A percentile compares a stretch with the other conserved stretches of the same genome.
Conservation (phyloP, 2,329 filamentous ascomycete genomes). For the Paraconiothyrium brasiliense region DNA sequence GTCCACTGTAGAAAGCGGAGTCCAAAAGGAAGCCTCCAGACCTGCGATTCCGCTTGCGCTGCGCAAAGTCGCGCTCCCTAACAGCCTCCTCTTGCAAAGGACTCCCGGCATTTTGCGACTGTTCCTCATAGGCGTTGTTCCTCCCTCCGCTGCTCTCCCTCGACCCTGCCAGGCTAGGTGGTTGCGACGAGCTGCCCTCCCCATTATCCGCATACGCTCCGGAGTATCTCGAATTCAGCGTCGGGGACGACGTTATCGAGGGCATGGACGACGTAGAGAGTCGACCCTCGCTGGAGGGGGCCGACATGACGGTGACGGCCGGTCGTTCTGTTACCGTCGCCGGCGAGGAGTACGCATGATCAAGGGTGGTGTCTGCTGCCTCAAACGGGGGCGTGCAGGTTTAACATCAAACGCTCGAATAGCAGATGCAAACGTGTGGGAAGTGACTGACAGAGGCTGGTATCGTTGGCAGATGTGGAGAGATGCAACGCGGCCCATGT, state of each 20-base stretch:
- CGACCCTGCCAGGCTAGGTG: conserved; percentile 27
- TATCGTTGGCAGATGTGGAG: background rate
- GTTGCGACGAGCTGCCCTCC: conserved; percentile 40
- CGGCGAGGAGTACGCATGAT: conserved; percentile 29
- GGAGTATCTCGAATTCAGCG: conserved; percentile 41
- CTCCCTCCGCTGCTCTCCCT: conserved; percentile 23
- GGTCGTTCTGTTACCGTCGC: conserved; percentile 32
- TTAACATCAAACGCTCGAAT: background rate
- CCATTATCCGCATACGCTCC: conserved; percentile 36
- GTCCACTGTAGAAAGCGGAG: conserved; percentile 43
- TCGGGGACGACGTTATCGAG: conserved; percentile 44
- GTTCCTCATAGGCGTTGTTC: conserved; percentile 14
- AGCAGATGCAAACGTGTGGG: background rate
- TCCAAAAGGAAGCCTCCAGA: conserved; percentile 59
- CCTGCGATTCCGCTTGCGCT: conserved; percentile 40
- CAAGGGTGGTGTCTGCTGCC: background rate
- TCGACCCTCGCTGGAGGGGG: conserved; percentile 44
- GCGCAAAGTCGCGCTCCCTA: conserved; percentile 44
- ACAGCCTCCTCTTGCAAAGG: conserved; percentile 35
- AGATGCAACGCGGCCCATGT: conserved; percentile 5
- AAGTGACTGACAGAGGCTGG: background rate
- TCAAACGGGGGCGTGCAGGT: background rate
- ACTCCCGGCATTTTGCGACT: conserved; percentile 21
- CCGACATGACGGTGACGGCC: conserved; percentile 39
- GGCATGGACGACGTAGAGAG: conserved; percentile 45